Evolutionary conservation across 2,329 filamentous ascomycete genomes (phyloP), one percentile per base, ranked within the genome.

Genomic region (Xenoacremonium recifei): DNA sequence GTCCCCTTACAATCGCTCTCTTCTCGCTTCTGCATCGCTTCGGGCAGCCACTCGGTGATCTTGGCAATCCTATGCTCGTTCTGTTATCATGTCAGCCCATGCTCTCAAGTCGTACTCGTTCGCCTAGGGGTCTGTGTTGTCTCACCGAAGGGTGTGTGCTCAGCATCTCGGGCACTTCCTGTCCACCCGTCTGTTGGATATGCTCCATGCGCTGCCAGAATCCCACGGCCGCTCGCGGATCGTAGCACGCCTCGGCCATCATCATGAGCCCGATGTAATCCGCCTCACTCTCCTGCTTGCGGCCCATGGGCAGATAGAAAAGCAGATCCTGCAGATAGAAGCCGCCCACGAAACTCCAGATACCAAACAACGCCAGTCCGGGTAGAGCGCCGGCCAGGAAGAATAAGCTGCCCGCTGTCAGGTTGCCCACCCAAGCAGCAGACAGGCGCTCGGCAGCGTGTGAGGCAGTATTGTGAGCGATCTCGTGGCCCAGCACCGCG

Each of bases 221-320:
- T 0, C 69, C 71, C 32, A 85, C 69, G 0, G 87, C 86, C 46
- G 80, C 79, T 11, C 73, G 66, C 1, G 87, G 87, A 47, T 89
- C 75, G 59, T 86, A 91, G 66, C 87, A 91, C 19, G 83, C 84
- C 66, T 88, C 80, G 0, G 86, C 80, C 85, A 91, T 91, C 76
- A 91, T 86, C 76, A 91, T 80, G 23, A 91, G 64, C 1, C 87
- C 87, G 35, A 91, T 89, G 55, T 87, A 88, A 58, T 92, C 87
- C 0, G 87, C 87, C 67, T 92, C 87, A 36, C 74, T 80, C 71
- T 87, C 87, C 66, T 90, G 86, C 58, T 75, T 77, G 36, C 87
- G 72, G 35, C 79, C 80, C 61, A 86, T 87, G 2, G 87, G 87
- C 46, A 78, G 70, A 36, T 72, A 73, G 58, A 89, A 80, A n/a